Conservation (phyloP, 441 rosid species). For the Kokia cookei region DNA sequence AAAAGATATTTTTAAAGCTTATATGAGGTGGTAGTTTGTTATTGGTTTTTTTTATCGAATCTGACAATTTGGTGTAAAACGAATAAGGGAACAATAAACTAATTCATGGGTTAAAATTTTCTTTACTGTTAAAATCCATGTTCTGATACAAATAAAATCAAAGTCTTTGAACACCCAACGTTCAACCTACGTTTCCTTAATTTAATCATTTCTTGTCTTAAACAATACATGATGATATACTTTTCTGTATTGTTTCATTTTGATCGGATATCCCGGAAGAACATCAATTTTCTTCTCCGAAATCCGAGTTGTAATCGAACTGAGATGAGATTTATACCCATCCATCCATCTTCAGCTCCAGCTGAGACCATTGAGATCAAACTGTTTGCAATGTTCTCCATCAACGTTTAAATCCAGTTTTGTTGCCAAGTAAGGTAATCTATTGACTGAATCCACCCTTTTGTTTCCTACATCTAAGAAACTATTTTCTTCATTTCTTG, state of each 20-base stretch:
- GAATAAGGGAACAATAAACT: too few relatives aligned
- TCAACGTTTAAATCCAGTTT: conserved; percentile 74
- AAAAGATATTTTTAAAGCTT: too few relatives aligned
- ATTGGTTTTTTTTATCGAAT: too few relatives aligned
- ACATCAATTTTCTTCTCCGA: neutral
- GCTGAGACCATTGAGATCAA: conserved; percentile 86
- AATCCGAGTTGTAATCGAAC: neutral
- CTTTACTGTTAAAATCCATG: too few relatives aligned
- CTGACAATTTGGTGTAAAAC: too few relatives aligned
- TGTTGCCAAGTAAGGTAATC: conserved; percentile 33
- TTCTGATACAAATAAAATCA: too few relatives aligned
- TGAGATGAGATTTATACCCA: neutral
- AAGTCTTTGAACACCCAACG: neutral
- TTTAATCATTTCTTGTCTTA: neutral
- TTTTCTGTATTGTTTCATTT: too few relatives aligned
- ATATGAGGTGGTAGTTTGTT: too few relatives aligned
- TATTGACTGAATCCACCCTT: conserved; percentile 20
- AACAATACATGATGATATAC: neutral
- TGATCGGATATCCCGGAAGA: neutral
- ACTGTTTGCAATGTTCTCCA: conserved; percentile 56
- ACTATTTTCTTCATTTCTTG: conserved; percentile 30
- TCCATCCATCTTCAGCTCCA: conserved; percentile 48
- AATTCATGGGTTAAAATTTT: too few relatives aligned
- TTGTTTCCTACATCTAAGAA: conserved; percentile 23
- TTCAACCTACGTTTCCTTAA: neutral